Conservation (phyloP, 2,329 filamentous ascomycete species). For the Colletotrichum phormii region DNA sequence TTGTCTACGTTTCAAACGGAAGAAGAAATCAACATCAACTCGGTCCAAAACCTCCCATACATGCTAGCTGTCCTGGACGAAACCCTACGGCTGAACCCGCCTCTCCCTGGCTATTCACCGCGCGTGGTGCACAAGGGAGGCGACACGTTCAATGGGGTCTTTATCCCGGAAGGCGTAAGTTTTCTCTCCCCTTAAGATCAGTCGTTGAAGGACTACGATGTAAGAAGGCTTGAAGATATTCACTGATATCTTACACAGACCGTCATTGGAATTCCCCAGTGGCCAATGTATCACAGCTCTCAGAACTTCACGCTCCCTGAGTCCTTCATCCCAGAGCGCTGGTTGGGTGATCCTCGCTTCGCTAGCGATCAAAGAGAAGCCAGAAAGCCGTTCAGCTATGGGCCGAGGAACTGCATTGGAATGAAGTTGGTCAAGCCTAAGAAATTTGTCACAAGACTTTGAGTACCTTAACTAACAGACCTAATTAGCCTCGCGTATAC, state of each 20-base stretch:
- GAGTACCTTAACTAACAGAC: too few relatives aligned
- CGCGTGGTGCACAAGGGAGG: background rate
- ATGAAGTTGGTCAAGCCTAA: background rate
- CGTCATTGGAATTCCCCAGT: background rate
- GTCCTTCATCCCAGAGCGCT: background rate
- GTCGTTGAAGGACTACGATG: too few relatives aligned
- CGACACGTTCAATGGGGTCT: background rate
- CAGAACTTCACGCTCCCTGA: background rate
- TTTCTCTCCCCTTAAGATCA: too few relatives aligned
- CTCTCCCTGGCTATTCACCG: background rate
- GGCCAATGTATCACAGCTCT: background rate
- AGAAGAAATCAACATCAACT: background rate
- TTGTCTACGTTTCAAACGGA: background rate
- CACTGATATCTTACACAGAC: background rate
- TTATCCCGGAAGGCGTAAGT: background rate
- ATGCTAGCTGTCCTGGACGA: background rate
- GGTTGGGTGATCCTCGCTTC: background rate
- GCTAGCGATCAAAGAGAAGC: background rate
- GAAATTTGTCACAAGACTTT: too few relatives aligned
- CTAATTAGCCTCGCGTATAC: conserved; percentile 52
- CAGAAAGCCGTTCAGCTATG: background rate
- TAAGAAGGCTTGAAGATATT: too few relatives aligned
- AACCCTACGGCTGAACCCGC: background rate
- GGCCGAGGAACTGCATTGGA: background rate
- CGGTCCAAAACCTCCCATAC: background rate